These are phyloP conservation scores for Oryza officinalis DNA, from an alignment of 176 grass and related monocot genomes.

Conservation along the genomic window DNA sequence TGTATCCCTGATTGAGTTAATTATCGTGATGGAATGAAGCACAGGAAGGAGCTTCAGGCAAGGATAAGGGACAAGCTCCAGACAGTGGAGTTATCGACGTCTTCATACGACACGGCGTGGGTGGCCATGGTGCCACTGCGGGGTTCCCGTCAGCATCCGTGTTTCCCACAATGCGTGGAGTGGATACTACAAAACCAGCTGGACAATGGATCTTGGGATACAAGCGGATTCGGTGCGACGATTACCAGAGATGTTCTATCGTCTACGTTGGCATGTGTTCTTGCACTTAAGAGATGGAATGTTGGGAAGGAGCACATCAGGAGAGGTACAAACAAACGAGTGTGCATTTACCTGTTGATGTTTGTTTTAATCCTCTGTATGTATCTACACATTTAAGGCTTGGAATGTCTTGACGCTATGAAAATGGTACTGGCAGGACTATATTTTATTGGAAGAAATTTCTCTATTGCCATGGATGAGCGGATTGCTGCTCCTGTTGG, in stretches of 20 bases:
- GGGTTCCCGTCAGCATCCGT: conserved; percentile 36
- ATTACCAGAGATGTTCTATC: conserved; percentile 50
- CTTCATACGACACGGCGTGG: conserved; percentile 82
- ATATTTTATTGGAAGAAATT: conserved; percentile 58
- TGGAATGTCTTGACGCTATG: background rate
- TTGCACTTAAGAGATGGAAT: conserved; percentile 79
- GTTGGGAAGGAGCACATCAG: conserved; percentile 55
- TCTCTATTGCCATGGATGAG: conserved; percentile 45
- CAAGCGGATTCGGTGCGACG: background rate
- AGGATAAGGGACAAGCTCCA: conserved; percentile 65
- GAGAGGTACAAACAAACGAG: conserved; percentile 53
- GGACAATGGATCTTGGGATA: conserved; percentile 67
- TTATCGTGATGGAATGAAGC: conserved; percentile 28
- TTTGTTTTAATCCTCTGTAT: background rate
- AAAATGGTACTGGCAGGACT: conserved; percentile 46
- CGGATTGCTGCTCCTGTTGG: conserved; percentile 55
- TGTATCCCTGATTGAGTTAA: background rate
- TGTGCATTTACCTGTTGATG: background rate
- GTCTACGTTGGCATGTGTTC: conserved; percentile 70
- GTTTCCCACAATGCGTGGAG: conserved; percentile 64
- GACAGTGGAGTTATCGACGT: conserved; percentile 25
- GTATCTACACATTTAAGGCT: background rate
- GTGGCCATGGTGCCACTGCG: conserved; percentile 74
- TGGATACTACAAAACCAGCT: conserved; percentile 77
- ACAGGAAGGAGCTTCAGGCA: conserved; percentile 29